Evolutionary conservation across 1,139 yeast species (phyloP).

Genomic region (Hemisphaericaspora lyxosophila): DNA sequence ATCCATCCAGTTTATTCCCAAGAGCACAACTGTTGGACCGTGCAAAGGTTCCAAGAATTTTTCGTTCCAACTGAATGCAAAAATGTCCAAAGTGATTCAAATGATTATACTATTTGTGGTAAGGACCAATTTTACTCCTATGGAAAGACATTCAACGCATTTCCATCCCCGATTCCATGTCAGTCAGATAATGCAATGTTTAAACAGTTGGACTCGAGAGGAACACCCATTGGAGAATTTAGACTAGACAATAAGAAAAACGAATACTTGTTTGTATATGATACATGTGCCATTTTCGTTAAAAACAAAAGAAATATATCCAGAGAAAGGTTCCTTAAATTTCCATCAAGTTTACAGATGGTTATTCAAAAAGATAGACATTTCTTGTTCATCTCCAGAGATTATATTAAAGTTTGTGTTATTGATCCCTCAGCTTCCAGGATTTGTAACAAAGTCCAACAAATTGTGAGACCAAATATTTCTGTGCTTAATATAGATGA

Average conservation of each 20-base stretch:
- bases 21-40: background rate
- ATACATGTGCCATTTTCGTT: conserved; percentile 1
- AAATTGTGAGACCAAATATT: background rate
- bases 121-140: background rate
- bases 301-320: background rate
- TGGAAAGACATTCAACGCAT: background rate
- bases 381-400: background rate
- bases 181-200: background rate
- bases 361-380: conserved; percentile 1
- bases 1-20: background rate
- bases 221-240: background rate
- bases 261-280: conserved; percentile 2
- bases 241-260: background rate
- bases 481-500: background rate
- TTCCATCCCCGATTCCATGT: background rate
- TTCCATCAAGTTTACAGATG: background rate
- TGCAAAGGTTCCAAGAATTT: background rate
- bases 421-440: background rate
- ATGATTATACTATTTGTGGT: background rate
- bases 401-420: background rate
- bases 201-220: background rate
- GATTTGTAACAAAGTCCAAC: background rate
- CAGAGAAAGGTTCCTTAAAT: background rate
- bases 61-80: background rate
- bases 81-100: background rate